Evolutionary conservation across 352 stramenopile species (phyloP).

Genomic region (Discostella stelligera): DNA sequence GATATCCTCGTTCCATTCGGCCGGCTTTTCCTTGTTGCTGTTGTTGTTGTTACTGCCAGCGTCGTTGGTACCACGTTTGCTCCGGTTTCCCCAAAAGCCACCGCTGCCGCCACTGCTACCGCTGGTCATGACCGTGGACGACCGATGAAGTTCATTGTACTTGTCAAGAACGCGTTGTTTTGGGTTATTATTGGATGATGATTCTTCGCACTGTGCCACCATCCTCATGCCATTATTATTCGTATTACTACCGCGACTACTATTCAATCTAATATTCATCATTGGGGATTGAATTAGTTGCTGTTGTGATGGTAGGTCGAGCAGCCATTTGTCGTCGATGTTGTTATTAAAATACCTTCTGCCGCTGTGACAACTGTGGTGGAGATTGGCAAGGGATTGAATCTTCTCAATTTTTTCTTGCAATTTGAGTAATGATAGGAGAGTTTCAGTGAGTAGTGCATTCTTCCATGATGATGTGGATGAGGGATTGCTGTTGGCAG

Average conservation of each 20-base stretch:
- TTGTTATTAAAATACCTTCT: too few species aligned
- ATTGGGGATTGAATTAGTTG: too few species aligned
- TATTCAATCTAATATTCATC: too few species aligned
- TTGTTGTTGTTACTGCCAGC: not conserved
- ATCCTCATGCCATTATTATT: not conserved
- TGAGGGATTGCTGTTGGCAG: too few species aligned
- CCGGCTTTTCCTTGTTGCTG: constrained; percentile 18
- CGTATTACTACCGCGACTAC: too few species aligned
- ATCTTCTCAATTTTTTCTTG: constrained; percentile 14
- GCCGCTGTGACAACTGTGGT: not conserved
- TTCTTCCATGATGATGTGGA: constrained; percentile 45
- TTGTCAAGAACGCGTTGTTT: constrained; percentile 19
- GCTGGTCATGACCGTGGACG: not conserved
- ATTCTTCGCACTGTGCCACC: constrained; percentile 6
- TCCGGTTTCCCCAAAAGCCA: too few species aligned
- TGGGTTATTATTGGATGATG: not conserved
- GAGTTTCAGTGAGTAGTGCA: constrained; percentile 30
- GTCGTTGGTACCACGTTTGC: too few species aligned
- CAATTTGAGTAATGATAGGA: constrained; percentile 12
- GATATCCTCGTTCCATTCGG: constrained; percentile 42
- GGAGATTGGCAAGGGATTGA: not conserved
- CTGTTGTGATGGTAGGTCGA: too few species aligned
- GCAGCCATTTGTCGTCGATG: too few species aligned
- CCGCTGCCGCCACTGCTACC: not conserved
- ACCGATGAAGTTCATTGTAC: constrained; percentile 13